Evolutionary conservation across 768 basidiomycete genomes (phyloP), one percentile per base, ranked within the genome.

Genomic region (Leucosporidium creatinivorum): DNA sequence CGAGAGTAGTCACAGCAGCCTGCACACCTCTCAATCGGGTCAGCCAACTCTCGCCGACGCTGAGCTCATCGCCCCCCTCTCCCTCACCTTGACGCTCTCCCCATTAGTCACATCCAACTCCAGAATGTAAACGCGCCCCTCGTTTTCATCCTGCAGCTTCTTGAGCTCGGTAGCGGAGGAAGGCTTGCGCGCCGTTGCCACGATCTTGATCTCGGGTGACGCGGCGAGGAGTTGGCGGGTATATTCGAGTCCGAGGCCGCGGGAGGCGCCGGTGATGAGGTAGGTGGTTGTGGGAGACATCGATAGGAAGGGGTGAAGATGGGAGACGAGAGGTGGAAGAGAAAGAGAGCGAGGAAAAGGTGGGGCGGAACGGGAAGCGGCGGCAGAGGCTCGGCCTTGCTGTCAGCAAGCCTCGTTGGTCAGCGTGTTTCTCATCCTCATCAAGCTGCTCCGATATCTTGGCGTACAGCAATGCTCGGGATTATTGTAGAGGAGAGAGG

Each of bases 31-130:
- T 30, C 1, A 44, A 31, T 10, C 9, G 21, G 8, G 51, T 48
- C 17, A 13, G 55, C 23, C n/a, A 44, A 10, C 6, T 26, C 17
- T 55, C 17, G 55, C 26, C 25, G 13, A 21, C 26, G 19, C 19
- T 23, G n/a, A n/a, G n/a, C n/a, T n/a, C n/a, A n/a, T 28, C 10
- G 17, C n/a, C 17, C 21, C 7, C 25, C 10, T 7, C 28, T 12
- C 1, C 25, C 76, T 65, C 54, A 78, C 81, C 73, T 77, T 74
- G 56, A 81, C 63, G 4, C 76, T 68, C 12, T 54, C 49, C 39
- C 39, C 61, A 61, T 80, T 73, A 19, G 75, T 78, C 58, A 82
- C 75, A 67, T 83, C 81, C 7, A 77, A 78, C 61, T 79, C 66
- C 36, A 82, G 13, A 21, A 81, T 57, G 54, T 78, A 76, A 13